These are phyloP conservation scores for Tetraselmis striata DNA, from an alignment of 139 green algal genomes.

Conservation along the genomic window DNA sequence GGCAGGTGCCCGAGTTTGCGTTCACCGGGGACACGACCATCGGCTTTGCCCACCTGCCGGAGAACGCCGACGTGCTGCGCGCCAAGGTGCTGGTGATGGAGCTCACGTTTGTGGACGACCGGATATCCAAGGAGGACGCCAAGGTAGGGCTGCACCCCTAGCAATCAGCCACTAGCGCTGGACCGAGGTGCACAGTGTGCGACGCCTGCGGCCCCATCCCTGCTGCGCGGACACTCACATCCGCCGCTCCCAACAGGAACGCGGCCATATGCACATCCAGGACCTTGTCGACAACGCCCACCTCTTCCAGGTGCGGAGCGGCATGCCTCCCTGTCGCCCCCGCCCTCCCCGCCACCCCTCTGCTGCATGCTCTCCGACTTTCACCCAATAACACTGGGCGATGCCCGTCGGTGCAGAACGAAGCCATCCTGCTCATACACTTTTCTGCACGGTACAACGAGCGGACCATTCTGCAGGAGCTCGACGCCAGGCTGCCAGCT, in stretches of 20 bases:
- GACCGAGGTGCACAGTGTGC: too few species aligned
- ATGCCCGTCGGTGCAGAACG: conserved; percentile 46
- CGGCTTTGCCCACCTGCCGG: conserved; percentile 45
- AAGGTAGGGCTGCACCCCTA: too few species aligned
- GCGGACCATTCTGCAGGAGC: conserved; percentile 33
- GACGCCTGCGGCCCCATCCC: too few species aligned
- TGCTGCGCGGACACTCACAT: too few species aligned
- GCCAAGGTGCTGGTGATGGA: conserved; percentile 67
- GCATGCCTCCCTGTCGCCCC: background rate
- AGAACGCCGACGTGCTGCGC: conserved; percentile 37
- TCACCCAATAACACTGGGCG: too few species aligned
- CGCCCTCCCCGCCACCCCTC: background rate
- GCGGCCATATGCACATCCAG: conserved; percentile 67
- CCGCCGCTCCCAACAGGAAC: too few species aligned
- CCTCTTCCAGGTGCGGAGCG: conserved; percentile 44
- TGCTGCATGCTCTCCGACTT: too few species aligned
- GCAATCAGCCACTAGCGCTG: too few species aligned
- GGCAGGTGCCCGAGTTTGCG: conserved; percentile 59
- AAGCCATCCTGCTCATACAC: conserved; percentile 78
- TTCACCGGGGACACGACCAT: conserved; percentile 82
- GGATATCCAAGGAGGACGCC: conserved; percentile 31
- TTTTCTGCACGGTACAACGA: conserved; percentile 63
- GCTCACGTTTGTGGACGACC: conserved; percentile 61
- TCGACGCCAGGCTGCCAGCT: conserved; percentile 47
- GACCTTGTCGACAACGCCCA: conserved; percentile 58